Base-by-base conservation (phyloP, 2,329 filamentous ascomycete species). In the Aureobasidium melanogenum region DNA sequence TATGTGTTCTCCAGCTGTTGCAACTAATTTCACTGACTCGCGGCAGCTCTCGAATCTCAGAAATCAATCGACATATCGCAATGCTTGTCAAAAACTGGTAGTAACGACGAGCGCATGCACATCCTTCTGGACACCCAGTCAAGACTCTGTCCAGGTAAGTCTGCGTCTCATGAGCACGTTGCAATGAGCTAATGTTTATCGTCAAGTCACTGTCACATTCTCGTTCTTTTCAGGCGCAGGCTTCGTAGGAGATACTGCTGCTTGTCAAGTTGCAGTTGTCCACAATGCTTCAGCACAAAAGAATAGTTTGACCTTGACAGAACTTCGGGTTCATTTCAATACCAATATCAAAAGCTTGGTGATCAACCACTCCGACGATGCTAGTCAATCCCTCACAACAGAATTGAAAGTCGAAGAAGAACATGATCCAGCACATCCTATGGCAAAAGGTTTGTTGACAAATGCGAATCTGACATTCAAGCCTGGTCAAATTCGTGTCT, bases 401-500 rank as follows among this genome's bases (percentile, higher is more conserved):
- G 24, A 55, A 5, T 38, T 62, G 36, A 46, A 32, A 5, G 36
- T 63, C 5, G 24, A 50, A 54, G 61, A 63, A n/a, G 56, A 63
- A 17, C 59, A 46, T 26, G 54, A 54, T 17, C 30, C 61, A n/a
- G 47, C 61, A 39, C 54, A 58, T 30, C 61, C 61, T 6, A 57
- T 57, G 47, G 61, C 61, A 9, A 62, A 72, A 32, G 72, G 74
- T n/a, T 75, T 86, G 58, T 72, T 74, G 41, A 88, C 88, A 0
- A 69, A 75, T 12, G 81, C 82, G 9, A 79, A 92, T 70, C 74
- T 97, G 60, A 84, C 80, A 0, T 74, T 97, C 46, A 72, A 75
- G 12, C 83, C 91, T 15, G 85, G 85, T 0, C 82, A 88, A 63
- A 88, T 81, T 9, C 84, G 83, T 58, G 83, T 92, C 0, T 87